Evolutionary conservation across 1,139 yeast genomes (phyloP), one percentile per base, ranked within the genome.

Genomic region (Geotrichum macrosporum): DNA sequence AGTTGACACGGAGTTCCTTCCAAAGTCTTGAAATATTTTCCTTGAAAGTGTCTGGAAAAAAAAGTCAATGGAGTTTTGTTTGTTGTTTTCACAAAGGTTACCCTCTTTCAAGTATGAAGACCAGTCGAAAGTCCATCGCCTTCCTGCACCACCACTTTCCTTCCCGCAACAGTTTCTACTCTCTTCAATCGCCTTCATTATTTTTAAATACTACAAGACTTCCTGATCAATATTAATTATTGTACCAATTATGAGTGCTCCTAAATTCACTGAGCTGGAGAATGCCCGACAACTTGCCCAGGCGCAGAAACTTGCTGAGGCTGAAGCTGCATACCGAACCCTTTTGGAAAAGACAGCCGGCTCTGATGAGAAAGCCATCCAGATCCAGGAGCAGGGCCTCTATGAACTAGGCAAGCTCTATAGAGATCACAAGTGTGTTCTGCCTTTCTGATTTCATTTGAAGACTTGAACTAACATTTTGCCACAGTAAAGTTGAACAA

Each of bases 261-360:
- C 50, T 12, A 50, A 47, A 15, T 43, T 47, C 13, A 48, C 43
- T 15, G 47, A 51, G 31, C 50, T 60, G 33, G 77, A 76, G 52
- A 72, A 68, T 15, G 94, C 94, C 16, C 75, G 85, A 63, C 67
- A 67, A 36, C 78, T 81, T 29, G 77, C 70, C 4, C 62, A 71
- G 29, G 65, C 68, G 30, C 73, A 76, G 45, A 69, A 83, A 33
- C 72, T 68, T 48, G 67, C 65, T 0, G 67, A 65, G 13, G 94
- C 94, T 0, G 94, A 83, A 61, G 50, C 66, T 29, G 67, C 75
- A 36, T 84, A 80, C 62, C 62, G 67, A 41, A 67, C 71, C 51
- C 65, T 78, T 35, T 58, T 73, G 39, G 55, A 61, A 38, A 54
- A 66, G 62, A 53, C 64, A 50, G 61, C 69, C 31, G 61, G 64